Conservation (phyloP, 2,329 filamentous ascomycete genomes). For the Chaetomiaceae sp. region DNA sequence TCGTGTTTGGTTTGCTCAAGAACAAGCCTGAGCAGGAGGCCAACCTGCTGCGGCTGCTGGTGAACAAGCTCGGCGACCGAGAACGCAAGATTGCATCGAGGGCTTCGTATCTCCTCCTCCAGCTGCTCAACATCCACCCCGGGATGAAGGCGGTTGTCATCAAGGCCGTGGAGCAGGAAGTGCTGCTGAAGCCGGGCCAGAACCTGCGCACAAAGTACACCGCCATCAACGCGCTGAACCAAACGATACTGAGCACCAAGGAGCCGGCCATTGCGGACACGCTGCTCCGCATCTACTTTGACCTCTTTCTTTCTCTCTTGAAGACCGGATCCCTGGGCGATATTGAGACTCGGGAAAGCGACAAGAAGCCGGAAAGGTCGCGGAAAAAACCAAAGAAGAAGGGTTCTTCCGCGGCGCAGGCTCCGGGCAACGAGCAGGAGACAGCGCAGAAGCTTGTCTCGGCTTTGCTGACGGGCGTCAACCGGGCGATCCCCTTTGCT, state of each 20-base stretch:
- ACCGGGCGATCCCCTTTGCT: slow-evolving; percentile 91
- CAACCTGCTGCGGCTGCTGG: slow-evolving; percentile 81
- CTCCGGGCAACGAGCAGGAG: slow-evolving; percentile 53
- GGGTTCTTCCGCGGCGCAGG: slow-evolving; percentile 33
- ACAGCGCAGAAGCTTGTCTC: slow-evolving; percentile 88
- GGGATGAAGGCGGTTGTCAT: slow-evolving; percentile 91
- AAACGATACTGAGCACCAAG: slow-evolving; percentile 83
- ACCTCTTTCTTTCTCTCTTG: slow-evolving; percentile 76
- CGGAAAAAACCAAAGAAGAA: slow-evolving; percentile 29
- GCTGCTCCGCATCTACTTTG: slow-evolving; percentile 87
- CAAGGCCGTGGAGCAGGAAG: slow-evolving; percentile 77
- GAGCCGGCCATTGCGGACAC: slow-evolving; percentile 77
- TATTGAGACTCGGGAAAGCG: slow-evolving; percentile 38
- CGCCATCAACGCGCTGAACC: slow-evolving; percentile 92
- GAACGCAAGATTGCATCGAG: slow-evolving; percentile 94
- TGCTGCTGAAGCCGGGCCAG: slow-evolving; percentile 82
- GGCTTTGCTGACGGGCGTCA: slow-evolving; percentile 87
- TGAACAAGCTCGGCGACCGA: slow-evolving; percentile 95
- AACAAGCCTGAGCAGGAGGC: slow-evolving; percentile 97
- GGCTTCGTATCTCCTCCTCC: slow-evolving; percentile 87
- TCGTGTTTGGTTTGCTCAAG: slow-evolving; percentile 84
- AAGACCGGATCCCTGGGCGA: slow-evolving; percentile 52
- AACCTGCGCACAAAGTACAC: slow-evolving; percentile 90
- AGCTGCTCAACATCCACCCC: slow-evolving; percentile 83
- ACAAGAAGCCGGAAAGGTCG: slow-evolving; percentile 36